Base-by-base conservation (phyloP, 441 rosid genomes). In the Erysimum cheiri region DNA sequence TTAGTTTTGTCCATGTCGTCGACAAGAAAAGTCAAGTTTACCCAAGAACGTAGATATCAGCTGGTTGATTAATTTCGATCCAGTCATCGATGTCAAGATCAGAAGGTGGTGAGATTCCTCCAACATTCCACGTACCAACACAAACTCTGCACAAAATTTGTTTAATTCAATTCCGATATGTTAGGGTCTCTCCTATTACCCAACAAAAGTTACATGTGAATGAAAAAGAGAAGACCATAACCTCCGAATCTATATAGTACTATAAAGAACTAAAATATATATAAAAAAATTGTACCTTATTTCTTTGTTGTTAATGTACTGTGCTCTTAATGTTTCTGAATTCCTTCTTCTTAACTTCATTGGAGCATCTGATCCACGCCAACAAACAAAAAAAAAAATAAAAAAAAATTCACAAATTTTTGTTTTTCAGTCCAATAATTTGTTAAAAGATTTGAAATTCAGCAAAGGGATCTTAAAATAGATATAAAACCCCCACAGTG, bases 21-120 rank as follows among this genome's bases (percentile, higher is more conserved):
- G 40, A 69, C 26, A 14, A 4, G 39, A 64, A 66, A 44, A 49
- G 72, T 56, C 68, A 78, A 76, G 65, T 3, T 60, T 80, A 92
- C 99, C 99, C 99, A n/a, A 94, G 78, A 74, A 94, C 89, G 79
- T 90, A 94, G 61, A 94, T 84, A 77, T 94, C 99, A 61, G 99
- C 97, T 60, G 98, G 94, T 6, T 92, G 89, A 74, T 82, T 77
- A 48, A 75, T 72, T 69, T 81, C 85, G 49, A 94, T 84, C 99
- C 97, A 94, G 35, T 88, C 96, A 79, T 94, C 98, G 37, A 94
- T 85, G 80, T 84, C 97, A 29, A 92, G 87, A 77, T 90, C 97
- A 64, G 88, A 90, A 1, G 92, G 87, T 41, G 99, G 99, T 72
- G 87, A 75, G 69, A 78, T 84, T 61, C 97, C 98, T 76, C 88